phyloP scores from a whole-genome alignment of 306 rosid species.

The Prosopis cineraria region DNA sequence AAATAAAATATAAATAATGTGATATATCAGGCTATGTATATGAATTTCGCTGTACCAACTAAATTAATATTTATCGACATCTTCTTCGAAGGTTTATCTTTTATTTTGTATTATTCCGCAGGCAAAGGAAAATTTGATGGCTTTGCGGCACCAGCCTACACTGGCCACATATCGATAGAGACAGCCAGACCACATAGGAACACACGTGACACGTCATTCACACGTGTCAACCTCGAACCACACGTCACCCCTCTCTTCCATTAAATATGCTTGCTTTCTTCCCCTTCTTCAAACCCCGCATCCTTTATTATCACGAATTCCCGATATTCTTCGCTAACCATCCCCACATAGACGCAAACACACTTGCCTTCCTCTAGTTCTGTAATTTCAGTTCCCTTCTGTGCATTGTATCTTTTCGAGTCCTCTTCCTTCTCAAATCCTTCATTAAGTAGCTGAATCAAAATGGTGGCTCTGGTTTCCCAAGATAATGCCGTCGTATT shows the following conservation, averaged over 20 bases:
- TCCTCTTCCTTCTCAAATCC: neutral
- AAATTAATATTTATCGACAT: no score
- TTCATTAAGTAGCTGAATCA: neutral
- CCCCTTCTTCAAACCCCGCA: neutral
- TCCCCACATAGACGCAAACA: neutral
- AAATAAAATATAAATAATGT: no score
- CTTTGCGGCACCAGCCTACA: neutral
- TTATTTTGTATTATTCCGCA: neutral
- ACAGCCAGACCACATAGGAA: constrained; percentile 37
- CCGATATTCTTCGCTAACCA: constrained; percentile 43
- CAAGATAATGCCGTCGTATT: constrained; percentile 67
- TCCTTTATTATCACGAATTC: no score
- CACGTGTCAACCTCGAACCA: constrained; percentile 30
- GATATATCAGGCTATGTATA: no score
- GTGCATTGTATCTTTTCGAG: neutral
- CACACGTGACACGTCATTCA: constrained; percentile 34
- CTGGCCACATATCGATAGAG: constrained; percentile 25
- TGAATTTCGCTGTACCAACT: no score
- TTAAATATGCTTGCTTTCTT: neutral
- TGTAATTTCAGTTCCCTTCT: neutral
- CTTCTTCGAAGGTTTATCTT: no score
- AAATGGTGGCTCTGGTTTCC: constrained; percentile 70
- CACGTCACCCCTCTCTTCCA: neutral
- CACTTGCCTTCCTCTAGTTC: constrained; percentile 1
- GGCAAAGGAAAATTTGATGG: neutral